Percentiles rank a stretch among this genome's conserved stretches.
These are phyloP conservation scores for Prunus yedoensis DNA, from an alignment of 331 rosid genomes.

Conservation along the genomic window DNA sequence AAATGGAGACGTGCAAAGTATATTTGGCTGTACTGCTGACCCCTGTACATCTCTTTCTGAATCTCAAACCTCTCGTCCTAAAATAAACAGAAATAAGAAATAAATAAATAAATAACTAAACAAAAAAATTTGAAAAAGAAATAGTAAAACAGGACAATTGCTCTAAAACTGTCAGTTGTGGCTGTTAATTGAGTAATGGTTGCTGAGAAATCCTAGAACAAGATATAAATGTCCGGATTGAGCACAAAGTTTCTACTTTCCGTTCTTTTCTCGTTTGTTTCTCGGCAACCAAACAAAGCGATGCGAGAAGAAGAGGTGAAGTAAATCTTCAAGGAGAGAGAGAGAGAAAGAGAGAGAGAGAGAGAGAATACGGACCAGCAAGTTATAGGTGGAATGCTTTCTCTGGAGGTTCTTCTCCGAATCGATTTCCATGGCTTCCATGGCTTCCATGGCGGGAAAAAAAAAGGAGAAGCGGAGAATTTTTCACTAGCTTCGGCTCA, in stretches of 20 bases:
- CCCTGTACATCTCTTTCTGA: conserved; percentile 61
- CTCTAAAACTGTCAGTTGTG: not conserved
- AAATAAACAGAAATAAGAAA: not conserved
- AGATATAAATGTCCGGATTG: not conserved
- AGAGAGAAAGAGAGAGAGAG: not conserved
- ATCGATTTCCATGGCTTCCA: conserved; percentile 67
- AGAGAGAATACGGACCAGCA: conserved; percentile 26
- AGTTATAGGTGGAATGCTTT: conserved; percentile 45
- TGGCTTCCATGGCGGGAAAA: conserved; percentile 68
- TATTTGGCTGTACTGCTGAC: conserved; percentile 90
- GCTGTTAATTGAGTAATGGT: not conserved
- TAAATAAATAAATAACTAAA: not conserved
- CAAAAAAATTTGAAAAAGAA: too few relatives aligned
- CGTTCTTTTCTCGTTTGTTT: not conserved
- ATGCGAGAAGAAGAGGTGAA: conserved; percentile 1
- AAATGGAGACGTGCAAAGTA: conserved; percentile 82
- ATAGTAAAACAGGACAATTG: not conserved
- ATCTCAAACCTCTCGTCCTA: conserved; percentile 66
- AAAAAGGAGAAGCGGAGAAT: conserved; percentile 10
- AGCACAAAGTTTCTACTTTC: not conserved
- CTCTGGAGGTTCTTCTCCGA: conserved; percentile 42
- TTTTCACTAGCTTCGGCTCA: not conserved
- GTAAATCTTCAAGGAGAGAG: conserved; percentile 9
- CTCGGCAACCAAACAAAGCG: conserved; percentile 15
- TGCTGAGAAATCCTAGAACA: conserved; percentile 8